Conservation (phyloP, 2,329 filamentous ascomycete species). For the Alternaria arborescens region DNA sequence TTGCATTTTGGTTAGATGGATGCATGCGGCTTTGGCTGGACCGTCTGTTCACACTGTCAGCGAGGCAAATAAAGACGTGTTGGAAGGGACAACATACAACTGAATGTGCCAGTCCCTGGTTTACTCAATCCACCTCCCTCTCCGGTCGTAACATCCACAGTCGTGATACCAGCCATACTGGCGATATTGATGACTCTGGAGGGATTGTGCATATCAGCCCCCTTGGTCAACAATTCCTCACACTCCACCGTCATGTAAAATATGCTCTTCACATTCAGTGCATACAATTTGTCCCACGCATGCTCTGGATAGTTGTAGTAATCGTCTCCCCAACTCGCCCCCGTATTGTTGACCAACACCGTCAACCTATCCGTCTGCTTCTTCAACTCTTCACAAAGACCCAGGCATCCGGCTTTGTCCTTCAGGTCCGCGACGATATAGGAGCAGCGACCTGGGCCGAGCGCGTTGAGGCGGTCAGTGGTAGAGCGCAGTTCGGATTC, state of each 20-base stretch:
- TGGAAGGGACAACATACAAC: constrained; percentile 43
- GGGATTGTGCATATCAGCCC: constrained; percentile 53
- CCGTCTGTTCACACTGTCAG: constrained; percentile 48
- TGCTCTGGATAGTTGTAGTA: constrained; percentile 66
- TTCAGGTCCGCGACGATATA: constrained; percentile 63
- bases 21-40: constrained; percentile 62
- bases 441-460: constrained; percentile 61
- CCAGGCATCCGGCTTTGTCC: constrained; percentile 61
- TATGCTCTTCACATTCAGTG: constrained; percentile 63
- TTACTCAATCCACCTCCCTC: constrained; percentile 61
- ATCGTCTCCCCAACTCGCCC: constrained; percentile 64
- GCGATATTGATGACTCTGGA: constrained; percentile 63
- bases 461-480: constrained; percentile 57
- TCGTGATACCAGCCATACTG: constrained; percentile 57
- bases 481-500: constrained; percentile 60
- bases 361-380: constrained; percentile 55
- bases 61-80: background rate
- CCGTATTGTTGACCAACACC: constrained; percentile 63
- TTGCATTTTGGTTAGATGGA: constrained; percentile 62
- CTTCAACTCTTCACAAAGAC: constrained; percentile 58
- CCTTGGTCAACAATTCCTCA: constrained; percentile 59
- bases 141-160: constrained; percentile 56
- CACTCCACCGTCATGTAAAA: constrained; percentile 59
- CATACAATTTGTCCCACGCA: constrained; percentile 66
- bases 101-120: constrained; percentile 62